phyloP scores from a whole-genome alignment of 2,329 filamentous ascomycete species.

The Gnomoniopsis sp. region DNA sequence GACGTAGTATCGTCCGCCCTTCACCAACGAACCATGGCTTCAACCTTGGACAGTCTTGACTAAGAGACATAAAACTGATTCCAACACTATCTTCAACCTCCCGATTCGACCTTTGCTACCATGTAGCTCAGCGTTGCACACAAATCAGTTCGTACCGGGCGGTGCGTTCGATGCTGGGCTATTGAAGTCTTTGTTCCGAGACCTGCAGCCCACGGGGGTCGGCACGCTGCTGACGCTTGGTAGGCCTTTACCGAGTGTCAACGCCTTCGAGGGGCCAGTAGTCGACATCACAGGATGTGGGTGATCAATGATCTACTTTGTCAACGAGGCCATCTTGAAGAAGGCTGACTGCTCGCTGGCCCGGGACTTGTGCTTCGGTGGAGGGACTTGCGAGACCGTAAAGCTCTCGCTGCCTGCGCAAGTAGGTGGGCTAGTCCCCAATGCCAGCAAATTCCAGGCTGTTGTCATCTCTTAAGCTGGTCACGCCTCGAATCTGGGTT shows the following conservation, averaged over 20 bases:
- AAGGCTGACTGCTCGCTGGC: background rate
- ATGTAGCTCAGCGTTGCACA: background rate
- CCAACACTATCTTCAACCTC: background rate
- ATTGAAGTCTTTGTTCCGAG: background rate
- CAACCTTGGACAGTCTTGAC: too few relatives aligned
- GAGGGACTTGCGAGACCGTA: background rate
- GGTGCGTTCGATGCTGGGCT: background rate
- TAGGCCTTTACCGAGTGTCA: background rate
- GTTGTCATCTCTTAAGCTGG: background rate
- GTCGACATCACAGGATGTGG: background rate
- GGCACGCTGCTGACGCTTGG: background rate
- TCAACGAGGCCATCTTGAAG: background rate
- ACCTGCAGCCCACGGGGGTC: background rate
- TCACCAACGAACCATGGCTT: too few relatives aligned
- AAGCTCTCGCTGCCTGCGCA: background rate
- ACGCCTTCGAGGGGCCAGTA: background rate
- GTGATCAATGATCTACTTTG: background rate
- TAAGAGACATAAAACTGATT: too few relatives aligned
- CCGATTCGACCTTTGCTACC: background rate
- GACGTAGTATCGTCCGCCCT: too few relatives aligned
- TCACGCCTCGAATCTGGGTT: background rate
- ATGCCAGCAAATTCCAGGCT: background rate
- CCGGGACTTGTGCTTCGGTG: background rate
- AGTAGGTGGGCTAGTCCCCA: background rate
- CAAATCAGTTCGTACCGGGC: background rate